Conservation (phyloP, 176 grass and related monocot species). For the Canna indica region DNA sequence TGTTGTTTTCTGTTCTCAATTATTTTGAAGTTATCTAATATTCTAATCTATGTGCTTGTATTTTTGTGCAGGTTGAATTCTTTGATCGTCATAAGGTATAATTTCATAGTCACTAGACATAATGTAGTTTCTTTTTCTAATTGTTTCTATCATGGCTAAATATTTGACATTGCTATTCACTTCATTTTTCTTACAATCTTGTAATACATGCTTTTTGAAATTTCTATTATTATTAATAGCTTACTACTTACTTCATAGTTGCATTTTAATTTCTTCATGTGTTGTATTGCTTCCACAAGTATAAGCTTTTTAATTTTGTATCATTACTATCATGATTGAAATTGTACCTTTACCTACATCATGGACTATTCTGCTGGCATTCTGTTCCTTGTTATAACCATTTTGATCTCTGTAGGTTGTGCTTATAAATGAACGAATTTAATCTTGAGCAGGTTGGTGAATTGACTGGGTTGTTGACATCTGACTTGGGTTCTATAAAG, state of each 20-base stretch:
- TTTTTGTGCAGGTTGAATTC: slow-evolving; percentile 77
- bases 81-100: slow-evolving; percentile 91
- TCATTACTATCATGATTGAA: neutral
- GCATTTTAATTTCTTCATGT: neutral
- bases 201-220: neutral
- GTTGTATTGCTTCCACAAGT: neutral
- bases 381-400: slow-evolving; percentile 14
- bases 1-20: slow-evolving; percentile 8
- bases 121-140: neutral
- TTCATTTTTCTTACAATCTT: neutral
- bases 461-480: slow-evolving; percentile 89
- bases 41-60: slow-evolving; percentile 3
- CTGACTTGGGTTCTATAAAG: slow-evolving; percentile 90
- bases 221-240: neutral
- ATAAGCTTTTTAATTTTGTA: neutral
- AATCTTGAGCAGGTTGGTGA: slow-evolving; percentile 70
- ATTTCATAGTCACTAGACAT: neutral
- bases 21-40: slow-evolving; percentile 15
- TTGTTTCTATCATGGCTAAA: neutral
- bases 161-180: neutral
- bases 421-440: slow-evolving; percentile 15
- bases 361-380: neutral
- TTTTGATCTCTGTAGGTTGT: neutral
- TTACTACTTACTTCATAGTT: neutral
- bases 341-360: neutral